These are phyloP conservation scores for Ophiostoma sp. DNA, from an alignment of 2,329 filamentous ascomycete genomes.

Conservation along the genomic window DNA sequence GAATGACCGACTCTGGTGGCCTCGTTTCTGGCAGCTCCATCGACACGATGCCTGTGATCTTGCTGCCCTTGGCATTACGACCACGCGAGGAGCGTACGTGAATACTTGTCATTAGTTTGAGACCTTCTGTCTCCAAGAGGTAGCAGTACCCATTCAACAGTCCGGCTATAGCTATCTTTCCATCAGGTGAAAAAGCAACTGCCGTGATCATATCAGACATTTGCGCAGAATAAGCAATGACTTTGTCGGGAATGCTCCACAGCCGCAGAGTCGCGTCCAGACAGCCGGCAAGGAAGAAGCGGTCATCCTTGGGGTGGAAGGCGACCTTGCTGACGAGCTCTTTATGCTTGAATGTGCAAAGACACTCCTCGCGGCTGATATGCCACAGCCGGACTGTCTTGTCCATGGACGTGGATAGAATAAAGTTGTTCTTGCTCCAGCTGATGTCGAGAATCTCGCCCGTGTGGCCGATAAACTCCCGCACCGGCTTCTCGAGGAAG, in stretches of 20 bases:
- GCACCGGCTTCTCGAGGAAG: slow-evolving; percentile 70
- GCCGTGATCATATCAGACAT: slow-evolving; percentile 87
- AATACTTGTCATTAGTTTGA: slow-evolving; percentile 78
- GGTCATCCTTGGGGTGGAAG: slow-evolving; percentile 90
- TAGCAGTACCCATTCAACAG: slow-evolving; percentile 78
- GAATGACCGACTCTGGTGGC: slow-evolving; percentile 62
- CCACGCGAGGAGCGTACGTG: slow-evolving; percentile 90
- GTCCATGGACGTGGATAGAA: slow-evolving; percentile 95
- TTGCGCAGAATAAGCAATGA: slow-evolving; percentile 74
- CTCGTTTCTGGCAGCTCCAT: slow-evolving; percentile 34
- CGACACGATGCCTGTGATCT: slow-evolving; percentile 84
- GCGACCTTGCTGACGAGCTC: slow-evolving; percentile 93
- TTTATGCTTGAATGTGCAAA: slow-evolving; percentile 90
- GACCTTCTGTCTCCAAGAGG: slow-evolving; percentile 87
- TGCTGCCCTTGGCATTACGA: slow-evolving; percentile 92
- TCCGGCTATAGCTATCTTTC: slow-evolving; percentile 82
- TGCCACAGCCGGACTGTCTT: slow-evolving; percentile 96
- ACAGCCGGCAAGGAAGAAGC: slow-evolving; percentile 92
- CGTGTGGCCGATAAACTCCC: slow-evolving; percentile 77
- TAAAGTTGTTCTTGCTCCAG: slow-evolving; percentile 99
- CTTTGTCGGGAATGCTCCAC: slow-evolving; percentile 96
- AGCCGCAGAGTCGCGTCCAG: slow-evolving; percentile 81
- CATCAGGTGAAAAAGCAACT: slow-evolving; percentile 88
- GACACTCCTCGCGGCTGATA: slow-evolving; percentile 72
- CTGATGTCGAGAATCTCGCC: slow-evolving; percentile 84